phyloP scores from a whole-genome alignment of 2,329 filamentous ascomycete species.

The Ophiosphaerella herpotricha region DNA sequence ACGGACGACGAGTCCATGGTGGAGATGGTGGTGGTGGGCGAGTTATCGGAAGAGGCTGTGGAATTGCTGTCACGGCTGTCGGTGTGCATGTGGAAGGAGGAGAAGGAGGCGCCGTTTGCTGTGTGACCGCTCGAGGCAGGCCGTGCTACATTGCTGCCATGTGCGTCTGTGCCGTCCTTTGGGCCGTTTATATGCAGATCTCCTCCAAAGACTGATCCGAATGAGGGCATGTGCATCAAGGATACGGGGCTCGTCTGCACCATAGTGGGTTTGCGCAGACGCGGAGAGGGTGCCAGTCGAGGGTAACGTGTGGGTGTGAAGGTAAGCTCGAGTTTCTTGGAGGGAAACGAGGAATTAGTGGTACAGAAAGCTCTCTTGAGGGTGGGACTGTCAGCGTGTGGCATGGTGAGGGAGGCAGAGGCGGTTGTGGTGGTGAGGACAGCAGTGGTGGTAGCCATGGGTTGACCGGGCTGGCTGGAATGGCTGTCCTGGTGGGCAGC shows the following conservation, averaged over 20 bases:
- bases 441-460: slow-evolving; percentile 5
- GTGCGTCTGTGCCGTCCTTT: slow-evolving; percentile 51
- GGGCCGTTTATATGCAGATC: slow-evolving; percentile 54
- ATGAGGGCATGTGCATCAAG: slow-evolving; percentile 66
- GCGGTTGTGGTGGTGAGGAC: slow-evolving; percentile 20
- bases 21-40: slow-evolving; percentile 90
- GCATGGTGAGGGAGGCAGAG: slow-evolving; percentile 30
- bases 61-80: slow-evolving; percentile 80
- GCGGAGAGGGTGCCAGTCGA: slow-evolving; percentile 19
- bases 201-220: slow-evolving; percentile 76
- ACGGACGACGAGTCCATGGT: slow-evolving; percentile 90
- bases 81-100: slow-evolving; percentile 61
- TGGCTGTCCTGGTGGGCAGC: slow-evolving; percentile 27
- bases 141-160: slow-evolving; percentile 39
- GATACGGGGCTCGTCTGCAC: slow-evolving; percentile 43
- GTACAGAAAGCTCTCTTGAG: slow-evolving; percentile 43
- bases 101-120: slow-evolving; percentile 39
- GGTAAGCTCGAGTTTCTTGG: slow-evolving; percentile 31
- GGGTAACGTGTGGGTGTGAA: slow-evolving; percentile 24
- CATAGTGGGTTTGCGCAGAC: slow-evolving; percentile 39
- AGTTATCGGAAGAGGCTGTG: slow-evolving; percentile 88
- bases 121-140: slow-evolving; percentile 43
- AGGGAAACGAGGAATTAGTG: slow-evolving; percentile 41
- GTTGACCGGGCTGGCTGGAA: slow-evolving; percentile 14
- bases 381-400: slow-evolving; percentile 42